Base-by-base conservation (phyloP, 768 basidiomycete species). In the Tephrocybe sp. region DNA sequence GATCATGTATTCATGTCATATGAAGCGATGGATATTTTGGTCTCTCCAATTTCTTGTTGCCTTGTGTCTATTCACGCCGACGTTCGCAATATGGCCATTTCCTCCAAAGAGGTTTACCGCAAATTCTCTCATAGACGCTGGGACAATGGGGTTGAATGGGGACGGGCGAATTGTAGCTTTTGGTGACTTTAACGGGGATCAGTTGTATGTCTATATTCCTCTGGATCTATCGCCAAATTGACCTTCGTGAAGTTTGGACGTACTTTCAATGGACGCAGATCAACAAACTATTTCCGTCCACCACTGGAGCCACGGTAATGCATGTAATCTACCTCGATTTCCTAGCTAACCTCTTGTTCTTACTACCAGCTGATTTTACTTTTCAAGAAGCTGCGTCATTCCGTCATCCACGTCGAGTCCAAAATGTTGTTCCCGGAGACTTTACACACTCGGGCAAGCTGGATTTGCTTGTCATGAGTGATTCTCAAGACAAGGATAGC, bases 121-220 rank as follows among this genome's bases (percentile, higher is more conserved):
- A 45, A 95, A 94, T 60, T 78, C 87, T 0, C 76, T 98, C 44
- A 72, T 97, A 42, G 75, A 82, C 52, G 86, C 92, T 2, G 95
- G 93, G 7, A 70, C 84, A 1, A 73, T 95, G 65, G 95, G 94
- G 2, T 69, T 98, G 26, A 77, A 78, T 39, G 77, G 74, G n/a
- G 78, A 82, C 45, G 84, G 82, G 22, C 77, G 89, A 44, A 78
- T 97, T 16, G 77, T 92, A 52, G 95, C 94, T 7, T 90, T 92
- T 59, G 97, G 94, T 26, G 96, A 99, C 71, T 96, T 95, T 67
- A 84, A 98, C 65, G 94, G 91, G 4, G 93, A 98, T 67, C 94
- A 98, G 65, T 89, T 90, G 93, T 97, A 64, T 63, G 90, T 71
- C 16, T 51, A 4, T 32, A n/a, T 31, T 42, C 5, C 36, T 22